These are phyloP conservation scores for Rhodotorula toruloides DNA, from an alignment of 768 basidiomycete species.

Conservation along the genomic window DNA sequence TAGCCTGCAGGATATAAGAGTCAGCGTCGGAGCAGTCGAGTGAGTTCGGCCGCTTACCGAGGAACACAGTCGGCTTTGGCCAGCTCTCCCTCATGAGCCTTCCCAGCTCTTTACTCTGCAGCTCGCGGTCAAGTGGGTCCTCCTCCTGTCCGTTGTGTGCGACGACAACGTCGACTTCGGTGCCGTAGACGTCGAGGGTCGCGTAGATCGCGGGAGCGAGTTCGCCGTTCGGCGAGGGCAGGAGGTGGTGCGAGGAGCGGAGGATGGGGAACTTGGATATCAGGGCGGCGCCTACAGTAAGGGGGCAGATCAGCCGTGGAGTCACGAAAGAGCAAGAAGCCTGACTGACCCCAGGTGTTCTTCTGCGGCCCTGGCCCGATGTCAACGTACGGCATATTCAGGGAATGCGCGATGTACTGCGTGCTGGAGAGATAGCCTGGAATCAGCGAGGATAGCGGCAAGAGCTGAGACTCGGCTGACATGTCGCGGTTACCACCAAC, in stretches of 20 bases:
- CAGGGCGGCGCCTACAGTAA: slow-evolving; percentile 8
- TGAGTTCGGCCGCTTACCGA: slow-evolving; percentile 50
- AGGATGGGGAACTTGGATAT: slow-evolving; percentile 72
- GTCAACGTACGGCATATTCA: slow-evolving; percentile 77
- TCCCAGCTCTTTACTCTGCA: slow-evolving; percentile 75
- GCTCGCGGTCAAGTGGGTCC: slow-evolving; percentile 76
- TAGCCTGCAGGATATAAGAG: slow-evolving; percentile 47
- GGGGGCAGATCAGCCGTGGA: neutral
- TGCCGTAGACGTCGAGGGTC: slow-evolving; percentile 54
- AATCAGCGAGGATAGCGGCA: too few relatives aligned
- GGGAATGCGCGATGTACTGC: slow-evolving; percentile 66
- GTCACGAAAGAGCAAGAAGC: neutral
- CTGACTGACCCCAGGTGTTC: slow-evolving; percentile 24
- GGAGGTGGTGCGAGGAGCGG: slow-evolving; percentile 73
- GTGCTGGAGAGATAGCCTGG: too few relatives aligned
- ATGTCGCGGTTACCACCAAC: slow-evolving; percentile 81
- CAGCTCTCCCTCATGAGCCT: slow-evolving; percentile 61
- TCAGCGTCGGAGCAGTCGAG: neutral
- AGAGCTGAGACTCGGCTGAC: too few relatives aligned
- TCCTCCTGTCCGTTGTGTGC: slow-evolving; percentile 93
- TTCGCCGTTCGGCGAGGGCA: slow-evolving; percentile 64
- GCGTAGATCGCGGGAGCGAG: slow-evolving; percentile 32
- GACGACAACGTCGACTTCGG: slow-evolving; percentile 72
- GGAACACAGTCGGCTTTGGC: slow-evolving; percentile 53
- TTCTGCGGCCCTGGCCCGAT: slow-evolving; percentile 79